A percentile compares a stretch with the other conserved stretches of the same genome.
Conservation (phyloP, 768 basidiomycete genomes). For the Pleurotus platypus region DNA sequence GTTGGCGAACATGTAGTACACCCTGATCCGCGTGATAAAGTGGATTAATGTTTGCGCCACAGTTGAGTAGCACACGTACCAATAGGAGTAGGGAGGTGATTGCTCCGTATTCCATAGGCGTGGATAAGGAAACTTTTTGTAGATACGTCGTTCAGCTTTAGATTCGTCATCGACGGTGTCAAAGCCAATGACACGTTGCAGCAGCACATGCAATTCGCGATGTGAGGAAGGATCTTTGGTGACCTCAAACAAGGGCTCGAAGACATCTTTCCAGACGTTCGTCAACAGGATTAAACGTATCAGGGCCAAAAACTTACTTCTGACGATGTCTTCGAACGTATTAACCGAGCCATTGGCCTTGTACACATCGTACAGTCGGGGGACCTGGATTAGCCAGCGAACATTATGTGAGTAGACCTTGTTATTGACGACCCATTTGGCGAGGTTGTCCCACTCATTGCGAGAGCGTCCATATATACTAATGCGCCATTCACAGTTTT, state of each 20-base stretch:
- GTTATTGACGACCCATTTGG: slow-evolving; percentile 93
- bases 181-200: slow-evolving; percentile 94
- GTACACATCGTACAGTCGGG: slow-evolving; percentile 93
- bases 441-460: slow-evolving; percentile 97
- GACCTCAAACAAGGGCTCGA: slow-evolving; percentile 92
- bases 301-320: slow-evolving; percentile 51
- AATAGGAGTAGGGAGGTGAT: slow-evolving; percentile 94
- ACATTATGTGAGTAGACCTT: slow-evolving; percentile 96
- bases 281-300: neutral
- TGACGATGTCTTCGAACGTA: slow-evolving; percentile 89
- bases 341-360: slow-evolving; percentile 79
- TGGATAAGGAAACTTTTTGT: slow-evolving; percentile 93
- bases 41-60: neutral
- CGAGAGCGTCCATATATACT: slow-evolving; percentile 86
- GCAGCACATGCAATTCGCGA: slow-evolving; percentile 91
- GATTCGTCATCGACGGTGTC: slow-evolving; percentile 99
- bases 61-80: slow-evolving; percentile 40
- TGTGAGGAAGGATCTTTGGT: slow-evolving; percentile 87
- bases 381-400: slow-evolving; percentile 95
- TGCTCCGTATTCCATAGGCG: slow-evolving; percentile 84
- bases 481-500: slow-evolving; percentile 98
- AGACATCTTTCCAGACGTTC: slow-evolving; percentile 61
- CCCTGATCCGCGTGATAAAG: slow-evolving; percentile 40
- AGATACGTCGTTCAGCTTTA: slow-evolving; percentile 85
- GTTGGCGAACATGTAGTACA: slow-evolving; percentile 98